Evolutionary conservation across 805 yeast genomes (phyloP), one percentile per base, ranked within the genome.

Genomic region (Komagataella kurtzmanii): DNA sequence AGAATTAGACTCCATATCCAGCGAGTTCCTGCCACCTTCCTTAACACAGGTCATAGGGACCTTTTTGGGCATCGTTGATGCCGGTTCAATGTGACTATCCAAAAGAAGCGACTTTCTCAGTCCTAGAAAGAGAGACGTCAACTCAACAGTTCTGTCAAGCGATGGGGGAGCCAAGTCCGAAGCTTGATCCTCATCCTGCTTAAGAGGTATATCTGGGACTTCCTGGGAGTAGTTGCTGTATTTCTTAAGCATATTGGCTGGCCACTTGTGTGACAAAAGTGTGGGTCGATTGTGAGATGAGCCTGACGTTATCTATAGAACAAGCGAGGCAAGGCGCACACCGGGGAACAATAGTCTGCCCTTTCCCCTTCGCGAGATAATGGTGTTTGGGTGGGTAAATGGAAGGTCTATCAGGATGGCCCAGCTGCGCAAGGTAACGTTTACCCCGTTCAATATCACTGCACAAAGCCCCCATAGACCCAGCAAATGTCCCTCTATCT

Each of bases 401-500:
- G 6, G 40, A 30, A 10, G 4, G n/a, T 10, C 23, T 21, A 21
- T 21, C 6, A 21, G 23, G 23, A 3, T 21, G 6, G 23, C 23
- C 23, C 23, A 3, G 6, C 4, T 21, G 6, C 23, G 6, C 6
- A 21, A 21, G 23, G 23, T 21, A 21, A n/a, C 40, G 14, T 10
- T 10, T 8, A 30, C 40, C 40, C n/a, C 5, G 40, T 30, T 24
- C 40, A 12, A 30, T 14, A 30, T 8, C 40, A 30, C 12, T 30
- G 5, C 40, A 30, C 40, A 14, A 21, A 21, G 40, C 14, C 40
- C n/a, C 40, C 40, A 10, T 5, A 63, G 59, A 4, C 64, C 56
- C 5, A 57, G 44, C 52, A 64, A 55, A 81, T 85, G 82, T 85
- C 95, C n/a, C 87, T 83, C 68, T 90, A 89, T 65, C 80, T 93